A percentile compares a stretch with the other conserved stretches of the same genome.
phyloP scores from a whole-genome alignment of 2,329 filamentous ascomycete genomes.

The Trichophyton schoenleinii region DNA sequence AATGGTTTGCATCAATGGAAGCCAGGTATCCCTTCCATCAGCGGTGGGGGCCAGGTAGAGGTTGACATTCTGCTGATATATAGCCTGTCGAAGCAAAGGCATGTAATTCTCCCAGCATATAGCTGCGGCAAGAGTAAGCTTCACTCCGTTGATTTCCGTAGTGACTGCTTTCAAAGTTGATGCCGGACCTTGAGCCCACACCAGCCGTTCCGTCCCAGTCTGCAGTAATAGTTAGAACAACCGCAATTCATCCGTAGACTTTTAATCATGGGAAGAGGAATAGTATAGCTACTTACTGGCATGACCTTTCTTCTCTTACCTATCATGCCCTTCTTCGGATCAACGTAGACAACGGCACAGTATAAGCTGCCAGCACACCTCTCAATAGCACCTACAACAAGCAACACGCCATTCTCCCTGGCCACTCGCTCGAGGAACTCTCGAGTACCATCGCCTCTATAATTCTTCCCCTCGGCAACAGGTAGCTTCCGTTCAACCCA shows the following conservation, averaged over 20 bases:
- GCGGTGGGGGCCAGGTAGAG: constrained; percentile 84
- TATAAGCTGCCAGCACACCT: constrained; percentile 70
- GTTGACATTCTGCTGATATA: constrained; percentile 86
- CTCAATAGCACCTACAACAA: constrained; percentile 71
- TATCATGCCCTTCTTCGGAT: constrained; percentile 56
- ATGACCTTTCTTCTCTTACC: constrained; percentile 88
- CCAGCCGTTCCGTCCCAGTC: constrained; percentile 67
- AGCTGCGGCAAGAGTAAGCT: constrained; percentile 68
- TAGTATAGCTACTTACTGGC: constrained; percentile 46
- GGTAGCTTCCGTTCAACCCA: constrained; percentile 57
- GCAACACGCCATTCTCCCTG: constrained; percentile 63
- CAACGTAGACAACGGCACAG: constrained; percentile 71
- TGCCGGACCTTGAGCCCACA: constrained; percentile 80
- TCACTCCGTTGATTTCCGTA: constrained; percentile 65
- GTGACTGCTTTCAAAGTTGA: constrained; percentile 66
- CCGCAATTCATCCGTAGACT: too few relatives aligned
- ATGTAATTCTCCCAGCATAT: constrained; percentile 98
- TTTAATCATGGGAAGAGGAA: too few relatives aligned
- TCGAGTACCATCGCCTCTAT: constrained; percentile 60
- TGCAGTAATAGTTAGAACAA: constrained; percentile 18
- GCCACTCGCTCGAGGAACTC: constrained; percentile 69
- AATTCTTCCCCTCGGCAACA: constrained; percentile 38
- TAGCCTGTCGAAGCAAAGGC: constrained; percentile 68
- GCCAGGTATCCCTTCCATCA: constrained; percentile 72
- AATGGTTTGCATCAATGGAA: constrained; percentile 67